Evolutionary conservation across 2,329 filamentous ascomycete species (phyloP), one percentile per base, ranked within the genome.

Genomic region (Aspergillus versicolor): DNA sequence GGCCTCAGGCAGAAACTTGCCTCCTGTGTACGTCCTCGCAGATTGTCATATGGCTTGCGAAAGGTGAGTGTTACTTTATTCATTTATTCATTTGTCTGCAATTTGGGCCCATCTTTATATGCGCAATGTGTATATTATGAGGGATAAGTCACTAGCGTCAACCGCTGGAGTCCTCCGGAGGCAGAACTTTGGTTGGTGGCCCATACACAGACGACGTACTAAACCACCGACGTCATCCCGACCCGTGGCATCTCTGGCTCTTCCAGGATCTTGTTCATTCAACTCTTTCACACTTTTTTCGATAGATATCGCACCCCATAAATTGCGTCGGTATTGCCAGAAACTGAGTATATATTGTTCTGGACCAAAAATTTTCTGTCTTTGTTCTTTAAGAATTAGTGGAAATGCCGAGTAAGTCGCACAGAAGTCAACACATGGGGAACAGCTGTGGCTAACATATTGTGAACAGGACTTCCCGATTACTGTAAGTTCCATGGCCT

Each of bases 401-500:
- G 24, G 43, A 43, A 12, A 32, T 70, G 67, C 48, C 67, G 4
- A 67, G 67, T 69, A 63, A 57, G 67, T 47, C 63, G 21, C 27
- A 24, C 19, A 22, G 24, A 21, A 7, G 21, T 22, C 17, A 13
- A 15, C 27, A 37, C 40, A 7, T 17, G n/a, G 8, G 13, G 3
- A n/a, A 47, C 9, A 49, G 17, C 27, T 7, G 15, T 8, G 42
- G 32, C 54, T 60, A 15, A 58, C 54, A 46, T 46, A n/a, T 21
- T 8, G 41, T 49, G 38, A 41, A 21, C 57, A 71, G 67, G 63
- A 63, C 67, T 60, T 45, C 67, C 70, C 22, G 72, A 78, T 62
- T 77, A 78, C 57, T 79, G 77, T 78, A 72, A 65, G 71, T 17
- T 45, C 12, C 22, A 37, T 49, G 17, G 21, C 5, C 2, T 30